Evolutionary conservation across 2,329 filamentous ascomycete species (phyloP), one percentile per base, ranked within the genome.

Genomic region (Aureobasidium namibiae): DNA sequence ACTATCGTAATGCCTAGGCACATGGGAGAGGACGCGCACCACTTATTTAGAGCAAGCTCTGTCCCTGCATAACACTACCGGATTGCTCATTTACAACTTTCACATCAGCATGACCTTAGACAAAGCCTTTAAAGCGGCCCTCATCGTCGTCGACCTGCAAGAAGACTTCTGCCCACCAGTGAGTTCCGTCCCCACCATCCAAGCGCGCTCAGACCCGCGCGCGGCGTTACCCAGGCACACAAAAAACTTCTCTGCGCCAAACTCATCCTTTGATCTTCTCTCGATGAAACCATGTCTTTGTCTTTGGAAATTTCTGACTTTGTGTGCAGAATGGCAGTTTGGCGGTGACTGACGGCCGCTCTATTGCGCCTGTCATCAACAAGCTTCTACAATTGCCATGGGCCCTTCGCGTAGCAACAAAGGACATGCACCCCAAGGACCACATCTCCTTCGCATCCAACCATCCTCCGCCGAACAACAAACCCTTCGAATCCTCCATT

Each of bases 81-180:
- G n/a, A 6, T 13, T 23, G 13, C 2, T 1, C 14, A 6, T 3
- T 1, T 18, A 13, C 18, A 50, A 2, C 2, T 13, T 23, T 10
- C 16, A 39, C 33, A 34, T 18, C 23, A 49, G 7, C 10, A 58
- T 58, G 54, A 3, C 44, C 5, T 21, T 41, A 9, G 33, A 39
- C 54, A 56, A 48, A 41, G 21, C 18, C 13, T 59, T 62, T 34
- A 59, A 49, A 42, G 45, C 62, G 14, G 62, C 60, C 16, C 58
- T 63, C 24, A 41, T 63, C 26, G 39, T 63, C 4, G 87, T 96
- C 56, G 92, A 96, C 73, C 80, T 95, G 69, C 94, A 97, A 74
- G 88, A 96, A 73, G 92, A 97, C 76, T 97, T 96, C 73, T 95
- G 90, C 72, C 89, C 89, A 61, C 91, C 92, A 13, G 90, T 94